A percentile compares a stretch with the other conserved stretches of the same genome.
These are phyloP conservation scores for Starmerella potacharoeniae DNA, from an alignment of 805 yeast genomes.

Conservation along the genomic window DNA sequence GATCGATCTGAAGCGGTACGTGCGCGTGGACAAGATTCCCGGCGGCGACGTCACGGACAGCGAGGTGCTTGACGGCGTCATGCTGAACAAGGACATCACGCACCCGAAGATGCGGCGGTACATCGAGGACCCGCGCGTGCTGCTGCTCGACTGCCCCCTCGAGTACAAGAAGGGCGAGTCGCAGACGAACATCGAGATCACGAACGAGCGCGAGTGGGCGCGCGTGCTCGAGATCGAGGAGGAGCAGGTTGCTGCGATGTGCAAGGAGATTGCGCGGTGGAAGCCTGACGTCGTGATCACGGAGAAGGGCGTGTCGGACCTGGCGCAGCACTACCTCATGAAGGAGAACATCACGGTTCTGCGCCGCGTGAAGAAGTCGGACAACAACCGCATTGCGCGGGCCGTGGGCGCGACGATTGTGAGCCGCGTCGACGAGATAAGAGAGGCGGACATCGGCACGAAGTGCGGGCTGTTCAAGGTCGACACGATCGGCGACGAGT, in stretches of 20 bases:
- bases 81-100: conserved; percentile 93
- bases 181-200: conserved; percentile 93
- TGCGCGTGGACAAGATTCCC: conserved; percentile 88
- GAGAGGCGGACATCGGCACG: conserved; percentile 80
- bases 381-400: conserved; percentile 90
- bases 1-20: conserved; percentile 86
- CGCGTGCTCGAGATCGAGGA: conserved; percentile 92
- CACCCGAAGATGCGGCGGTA: conserved; percentile 94
- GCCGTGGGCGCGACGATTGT: conserved; percentile 97
- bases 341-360: conserved; percentile 88
- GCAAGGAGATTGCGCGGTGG: conserved; percentile 71
- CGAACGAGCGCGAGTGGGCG: conserved; percentile 93
- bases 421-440: conserved; percentile 86
- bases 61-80: conserved; percentile 76
- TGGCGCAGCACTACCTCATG: conserved; percentile 91
- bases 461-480: conserved; percentile 85
- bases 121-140: conserved; percentile 78
- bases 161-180: conserved; percentile 99
- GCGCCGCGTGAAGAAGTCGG: conserved; percentile 90
- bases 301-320: conserved; percentile 95
- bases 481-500: conserved; percentile 94
- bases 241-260: conserved; percentile 81
- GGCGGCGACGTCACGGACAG: conserved; percentile 95
- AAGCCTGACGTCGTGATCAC: conserved; percentile 93
- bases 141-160: conserved; percentile 87